Conservation (phyloP, 768 basidiomycete species). For the Tulasnella calospora region DNA sequence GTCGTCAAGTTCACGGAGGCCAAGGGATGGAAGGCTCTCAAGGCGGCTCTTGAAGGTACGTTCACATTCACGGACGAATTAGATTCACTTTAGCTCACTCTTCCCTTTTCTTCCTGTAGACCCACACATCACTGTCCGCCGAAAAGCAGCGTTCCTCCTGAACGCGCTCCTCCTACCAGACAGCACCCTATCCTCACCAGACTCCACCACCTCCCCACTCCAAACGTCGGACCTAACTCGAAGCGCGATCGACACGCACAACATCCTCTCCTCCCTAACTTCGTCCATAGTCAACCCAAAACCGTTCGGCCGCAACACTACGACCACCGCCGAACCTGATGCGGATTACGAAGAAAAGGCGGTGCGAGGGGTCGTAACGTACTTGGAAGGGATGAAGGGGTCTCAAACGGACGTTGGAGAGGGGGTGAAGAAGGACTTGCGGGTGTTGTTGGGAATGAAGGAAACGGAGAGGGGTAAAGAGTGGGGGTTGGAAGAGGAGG, state of each 20-base stretch:
- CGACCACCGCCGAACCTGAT: background rate
- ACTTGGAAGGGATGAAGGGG: slow-evolving; percentile 13
- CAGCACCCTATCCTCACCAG: background rate
- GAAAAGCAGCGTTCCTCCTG: slow-evolving; percentile 75
- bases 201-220: background rate
- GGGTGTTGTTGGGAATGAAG: background rate
- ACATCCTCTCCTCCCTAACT: slow-evolving; percentile 1
- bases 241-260: slow-evolving; percentile 21
- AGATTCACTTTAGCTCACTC: slow-evolving; percentile 17
- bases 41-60: slow-evolving; percentile 57
- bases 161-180: slow-evolving; percentile 59
- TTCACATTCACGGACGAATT: background rate
- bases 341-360: slow-evolving; percentile 29
- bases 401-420: background rate
- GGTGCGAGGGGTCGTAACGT: slow-evolving; percentile 23
- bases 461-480: slow-evolving; percentile 31
- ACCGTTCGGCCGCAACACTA: slow-evolving; percentile 12
- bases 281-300: background rate
- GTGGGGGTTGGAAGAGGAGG: slow-evolving; percentile 33
- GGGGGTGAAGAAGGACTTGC: slow-evolving; percentile 22
- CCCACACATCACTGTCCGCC: slow-evolving; percentile 67
- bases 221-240: slow-evolving; percentile 22
- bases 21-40: slow-evolving; percentile 63
- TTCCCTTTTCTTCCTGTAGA: slow-evolving; percentile 43
- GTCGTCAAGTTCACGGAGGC: slow-evolving; percentile 49